Evolutionary conservation across 2,329 filamentous ascomycete species (phyloP), one percentile per base, ranked within the genome.

Genomic region (Alternaria ventricosa): DNA sequence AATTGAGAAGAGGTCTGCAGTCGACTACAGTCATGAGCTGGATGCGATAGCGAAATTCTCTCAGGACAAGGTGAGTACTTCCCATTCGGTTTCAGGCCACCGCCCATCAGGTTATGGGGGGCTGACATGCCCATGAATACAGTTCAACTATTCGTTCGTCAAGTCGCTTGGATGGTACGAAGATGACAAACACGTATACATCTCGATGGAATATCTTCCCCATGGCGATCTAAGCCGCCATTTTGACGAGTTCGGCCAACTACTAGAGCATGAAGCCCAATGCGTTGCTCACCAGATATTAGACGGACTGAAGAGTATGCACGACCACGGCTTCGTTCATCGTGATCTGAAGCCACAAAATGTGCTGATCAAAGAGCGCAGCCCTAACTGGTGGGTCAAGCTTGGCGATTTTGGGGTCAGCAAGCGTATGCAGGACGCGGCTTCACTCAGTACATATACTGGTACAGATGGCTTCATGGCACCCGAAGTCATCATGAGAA

Each of bases 361-460:
- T 1, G 18, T 44, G 0, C 10, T 44, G 0, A 44, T 44, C 3
- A 44, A 44, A 13, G n/a, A 44, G 11, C 0, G 1, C 1, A 4
- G 41, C 11, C 41, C 15, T 44, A 1, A 4, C 2, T 44, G 41
- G 41, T 44, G 41, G 41, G 6, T 44, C 18, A 44, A 44, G 41
- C 41, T 44, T 1, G 10, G 41, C 18, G 18, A 44, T 44, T 44
- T 44, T 18, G 41, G 41, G 1, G 1, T 44, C 41, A 44, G 41
- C n/a, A 44, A 18, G 1, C 41, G 41, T 43, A 43, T 43, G 41
- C 0, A 43, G 0, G 2, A 12, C 41, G 41, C n/a, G 3, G 41
- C 5, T 8, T 20, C 5, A 4, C 9, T 11, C 2, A 2, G 6
- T 6, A 43, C 36, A 43, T 4, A 5, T 3, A 6, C 36, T 43